A percentile compares a stretch with the other conserved stretches of the same genome.
Conservation (phyloP, 176 grass and related monocot species). For the Oryza meyeriana region DNA sequence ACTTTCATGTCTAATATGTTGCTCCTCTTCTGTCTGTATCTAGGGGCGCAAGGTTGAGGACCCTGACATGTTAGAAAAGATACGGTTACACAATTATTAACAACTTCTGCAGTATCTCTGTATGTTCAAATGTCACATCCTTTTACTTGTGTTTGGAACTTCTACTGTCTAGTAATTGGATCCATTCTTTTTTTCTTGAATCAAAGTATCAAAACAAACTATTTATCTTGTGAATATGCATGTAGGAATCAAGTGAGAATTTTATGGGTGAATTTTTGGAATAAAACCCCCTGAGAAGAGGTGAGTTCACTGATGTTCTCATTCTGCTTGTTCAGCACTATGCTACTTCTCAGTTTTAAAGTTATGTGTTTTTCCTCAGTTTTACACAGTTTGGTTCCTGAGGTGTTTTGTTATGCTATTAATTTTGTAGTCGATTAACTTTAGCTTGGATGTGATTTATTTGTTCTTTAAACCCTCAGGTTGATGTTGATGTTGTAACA, state of each 20-base stretch:
- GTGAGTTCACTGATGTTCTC: conserved; percentile 34
- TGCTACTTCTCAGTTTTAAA: background rate
- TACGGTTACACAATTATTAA: conserved; percentile 94
- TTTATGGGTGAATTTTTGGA: conserved; percentile 98
- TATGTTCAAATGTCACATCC: conserved; percentile 42
- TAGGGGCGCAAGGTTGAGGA: conserved; percentile 92
- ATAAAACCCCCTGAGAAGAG: conserved; percentile 84
- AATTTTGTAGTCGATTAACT: background rate
- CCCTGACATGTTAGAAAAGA: conserved; percentile 88
- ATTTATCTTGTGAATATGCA: conserved; percentile 3
- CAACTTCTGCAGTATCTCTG: conserved; percentile 95
- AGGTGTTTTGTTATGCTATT: conserved; percentile 10
- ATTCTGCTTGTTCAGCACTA: conserved; percentile 23
- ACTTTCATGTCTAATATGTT: conserved; percentile 19
- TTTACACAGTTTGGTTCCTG: background rate
- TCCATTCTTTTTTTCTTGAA: conserved; percentile 3
- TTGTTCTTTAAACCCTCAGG: conserved; percentile 49
- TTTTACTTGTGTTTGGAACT: conserved; percentile 22
- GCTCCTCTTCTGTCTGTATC: conserved; percentile 21
- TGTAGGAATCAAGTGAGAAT: conserved; percentile 94
- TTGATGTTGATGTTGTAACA: conserved; percentile 81
- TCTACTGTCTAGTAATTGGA: background rate
- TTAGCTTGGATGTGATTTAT: background rate
- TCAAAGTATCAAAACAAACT: conserved; percentile 11
- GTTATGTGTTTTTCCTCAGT: background rate